A percentile compares a stretch with the other conserved stretches of the same genome.
Evolutionary conservation across 768 basidiomycete species (phyloP).

Genomic region (Leccinellum luteum): DNA sequence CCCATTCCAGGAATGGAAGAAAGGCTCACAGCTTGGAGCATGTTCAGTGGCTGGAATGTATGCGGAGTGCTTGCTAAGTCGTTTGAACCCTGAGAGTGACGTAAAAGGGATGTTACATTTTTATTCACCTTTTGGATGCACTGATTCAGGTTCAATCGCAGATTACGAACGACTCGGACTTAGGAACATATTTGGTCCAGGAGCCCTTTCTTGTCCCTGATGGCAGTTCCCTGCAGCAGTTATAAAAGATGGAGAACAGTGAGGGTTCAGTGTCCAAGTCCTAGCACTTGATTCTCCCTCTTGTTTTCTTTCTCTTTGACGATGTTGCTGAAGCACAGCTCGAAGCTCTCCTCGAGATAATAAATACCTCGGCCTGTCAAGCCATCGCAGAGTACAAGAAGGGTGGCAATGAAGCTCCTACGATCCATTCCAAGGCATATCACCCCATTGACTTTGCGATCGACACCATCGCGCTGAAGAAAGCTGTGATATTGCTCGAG

Average conservation of each 20-base stretch:
- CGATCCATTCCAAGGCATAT: constrained; percentile 19
- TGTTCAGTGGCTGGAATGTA: too few species aligned
- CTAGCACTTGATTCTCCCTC: neutral
- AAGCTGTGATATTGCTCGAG: constrained; percentile 25
- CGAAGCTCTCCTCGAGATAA: constrained; percentile 27
- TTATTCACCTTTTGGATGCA: too few species aligned
- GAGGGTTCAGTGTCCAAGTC: neutral
- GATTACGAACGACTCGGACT: neutral
- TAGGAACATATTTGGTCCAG: too few species aligned
- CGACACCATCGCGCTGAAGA: constrained; percentile 23
- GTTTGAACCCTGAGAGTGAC: too few species aligned
- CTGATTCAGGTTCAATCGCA: neutral
- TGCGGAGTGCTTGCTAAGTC: too few species aligned
- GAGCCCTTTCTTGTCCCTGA: neutral
- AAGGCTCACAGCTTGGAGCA: too few species aligned
- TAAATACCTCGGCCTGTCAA: constrained; percentile 27
- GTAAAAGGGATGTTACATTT: too few species aligned
- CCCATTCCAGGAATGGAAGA: too few species aligned
- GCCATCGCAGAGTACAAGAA: constrained; percentile 28
- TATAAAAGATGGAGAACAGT: too few species aligned
- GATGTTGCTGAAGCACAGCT: constrained; percentile 16
- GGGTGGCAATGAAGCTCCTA: constrained; percentile 18
- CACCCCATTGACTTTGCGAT: constrained; percentile 23
- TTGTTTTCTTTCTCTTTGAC: neutral
- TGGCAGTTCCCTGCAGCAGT: neutral